phyloP scores from a whole-genome alignment of 208 protist genomes.

The Wallacemonas sp. region DNA sequence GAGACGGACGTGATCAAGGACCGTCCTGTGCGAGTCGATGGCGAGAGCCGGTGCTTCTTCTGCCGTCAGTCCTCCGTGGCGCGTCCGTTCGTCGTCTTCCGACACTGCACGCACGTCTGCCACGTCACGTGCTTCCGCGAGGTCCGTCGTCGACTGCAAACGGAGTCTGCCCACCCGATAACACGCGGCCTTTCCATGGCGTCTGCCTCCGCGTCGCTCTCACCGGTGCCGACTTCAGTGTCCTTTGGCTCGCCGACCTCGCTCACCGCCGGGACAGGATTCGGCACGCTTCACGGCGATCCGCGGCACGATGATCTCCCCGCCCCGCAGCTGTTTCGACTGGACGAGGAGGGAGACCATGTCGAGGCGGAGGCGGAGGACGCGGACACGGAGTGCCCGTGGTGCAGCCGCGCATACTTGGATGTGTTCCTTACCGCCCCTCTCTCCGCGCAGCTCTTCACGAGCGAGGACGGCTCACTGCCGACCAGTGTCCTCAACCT shows the following conservation, averaged over 20 bases:
- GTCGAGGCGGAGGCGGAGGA: neutral
- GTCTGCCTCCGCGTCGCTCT: neutral
- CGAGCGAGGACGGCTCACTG: neutral
- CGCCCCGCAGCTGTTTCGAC: neutral
- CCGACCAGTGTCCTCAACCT: conserved; percentile 18
- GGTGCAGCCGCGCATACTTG: conserved; percentile 25
- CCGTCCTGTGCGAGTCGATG: neutral
- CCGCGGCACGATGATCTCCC: neutral
- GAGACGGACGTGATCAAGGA: neutral
- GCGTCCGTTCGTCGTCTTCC: conserved; percentile 44
- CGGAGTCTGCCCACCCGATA: neutral
- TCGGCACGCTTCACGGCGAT: neutral
- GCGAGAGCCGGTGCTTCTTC: conserved; percentile 24
- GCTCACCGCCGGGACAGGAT: neutral
- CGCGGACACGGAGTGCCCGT: conserved; percentile 25
- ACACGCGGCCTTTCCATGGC: neutral
- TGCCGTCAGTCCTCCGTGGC: conserved; percentile 39
- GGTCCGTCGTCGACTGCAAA: conserved; percentile 16
- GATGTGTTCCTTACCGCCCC: conserved; percentile 21
- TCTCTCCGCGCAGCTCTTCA: conserved; percentile 16
- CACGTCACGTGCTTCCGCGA: conserved; percentile 51
- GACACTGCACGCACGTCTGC: conserved; percentile 40
- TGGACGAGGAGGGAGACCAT: neutral
- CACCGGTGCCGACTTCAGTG: neutral
- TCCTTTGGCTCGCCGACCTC: neutral